phyloP scores from a whole-genome alignment of 1,139 yeast genomes.

The Candida tetrigidarum region DNA sequence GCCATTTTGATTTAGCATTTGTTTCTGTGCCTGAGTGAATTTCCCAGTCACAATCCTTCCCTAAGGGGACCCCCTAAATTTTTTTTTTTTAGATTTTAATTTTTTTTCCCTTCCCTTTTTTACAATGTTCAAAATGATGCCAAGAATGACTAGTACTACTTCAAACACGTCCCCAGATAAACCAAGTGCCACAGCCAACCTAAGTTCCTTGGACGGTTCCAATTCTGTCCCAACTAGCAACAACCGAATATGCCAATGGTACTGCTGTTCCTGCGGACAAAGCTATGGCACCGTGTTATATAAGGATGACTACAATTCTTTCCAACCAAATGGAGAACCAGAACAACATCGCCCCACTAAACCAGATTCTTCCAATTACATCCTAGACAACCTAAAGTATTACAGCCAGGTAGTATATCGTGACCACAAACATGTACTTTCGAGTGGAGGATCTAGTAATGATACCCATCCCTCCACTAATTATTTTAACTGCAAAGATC shows the following conservation, averaged over 20 bases:
- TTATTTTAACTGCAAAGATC: slow-evolving; percentile 11
- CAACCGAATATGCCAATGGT: slow-evolving; percentile 55
- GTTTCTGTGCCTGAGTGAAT: too few species aligned
- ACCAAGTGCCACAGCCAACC: background rate
- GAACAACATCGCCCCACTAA: slow-evolving; percentile 4
- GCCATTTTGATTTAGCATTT: too few species aligned
- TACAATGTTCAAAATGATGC: background rate
- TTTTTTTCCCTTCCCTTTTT: background rate
- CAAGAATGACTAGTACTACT: slow-evolving; percentile 2
- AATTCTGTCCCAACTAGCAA: background rate
- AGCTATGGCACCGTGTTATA: slow-evolving; percentile 48
- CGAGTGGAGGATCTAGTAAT: background rate
- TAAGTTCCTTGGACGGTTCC: background rate
- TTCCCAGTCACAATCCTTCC: too few species aligned
- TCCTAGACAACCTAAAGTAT: slow-evolving; percentile 26
- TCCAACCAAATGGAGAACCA: slow-evolving; percentile 5
- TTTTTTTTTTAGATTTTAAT: background rate
- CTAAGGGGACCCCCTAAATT: background rate
- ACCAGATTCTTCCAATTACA: slow-evolving; percentile 12
- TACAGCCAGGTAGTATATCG: slow-evolving; percentile 34
- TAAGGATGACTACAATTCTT: slow-evolving; percentile 20
- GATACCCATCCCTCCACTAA: slow-evolving; percentile 3
- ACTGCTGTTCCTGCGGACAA: slow-evolving; percentile 57
- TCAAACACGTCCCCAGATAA: slow-evolving; percentile 3
- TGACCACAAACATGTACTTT: slow-evolving; percentile 17